Base-by-base conservation (phyloP, 1,284 basidiomycete genomes). In the Leccinum angustisporum region DNA sequence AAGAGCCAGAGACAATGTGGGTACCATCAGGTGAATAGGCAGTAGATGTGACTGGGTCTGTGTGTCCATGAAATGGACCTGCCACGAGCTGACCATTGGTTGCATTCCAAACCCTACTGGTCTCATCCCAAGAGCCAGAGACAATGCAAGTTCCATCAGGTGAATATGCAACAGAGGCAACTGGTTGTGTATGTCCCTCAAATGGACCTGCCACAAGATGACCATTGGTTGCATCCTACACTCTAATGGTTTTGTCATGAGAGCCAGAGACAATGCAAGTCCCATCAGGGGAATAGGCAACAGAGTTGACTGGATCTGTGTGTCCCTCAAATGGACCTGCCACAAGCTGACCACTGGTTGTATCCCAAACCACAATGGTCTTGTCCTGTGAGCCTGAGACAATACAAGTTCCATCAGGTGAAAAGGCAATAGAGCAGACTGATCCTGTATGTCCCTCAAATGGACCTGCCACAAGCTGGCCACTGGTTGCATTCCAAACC, bases 241-340 rank as follows among this genome's bases (percentile, higher is more conserved):
- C 9, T 5, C 40, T n/a, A 5, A 43, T 18, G n/a, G n/a, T 43
- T 4, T 18, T 10, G 40, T 43, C 40, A 0, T 11, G 0, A 5
- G 40, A 43, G n/a, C 40, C n/a, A 43, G 40, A 43, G 40, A 6
- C 40, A 43, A 43, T 18, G 10, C 1, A 3, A 18, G 40, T 18
- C 0, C 40, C 40, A n/a, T 43, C n/a, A 43, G 40, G 40, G 18
- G 40, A 43, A 43, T 18, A 43, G 2, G n/a, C 40, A 43, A 43
- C n/a, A 18, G n/a, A 18, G 2, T 0, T 5, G 9, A 43, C 9
- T n/a, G 5, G 0, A 3, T 18, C 5, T 18, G 1, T 5, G 40
- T 43, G 40, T 6, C 40, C 9, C n/a, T 18, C 9, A 11, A 43
- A 43, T 43, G n/a, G n/a, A 18, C 40, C n/a, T 43, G 40, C 10